These are phyloP conservation scores for Posidonia australis DNA, from an alignment of 106 monocot genomes.

Conservation along the genomic window DNA sequence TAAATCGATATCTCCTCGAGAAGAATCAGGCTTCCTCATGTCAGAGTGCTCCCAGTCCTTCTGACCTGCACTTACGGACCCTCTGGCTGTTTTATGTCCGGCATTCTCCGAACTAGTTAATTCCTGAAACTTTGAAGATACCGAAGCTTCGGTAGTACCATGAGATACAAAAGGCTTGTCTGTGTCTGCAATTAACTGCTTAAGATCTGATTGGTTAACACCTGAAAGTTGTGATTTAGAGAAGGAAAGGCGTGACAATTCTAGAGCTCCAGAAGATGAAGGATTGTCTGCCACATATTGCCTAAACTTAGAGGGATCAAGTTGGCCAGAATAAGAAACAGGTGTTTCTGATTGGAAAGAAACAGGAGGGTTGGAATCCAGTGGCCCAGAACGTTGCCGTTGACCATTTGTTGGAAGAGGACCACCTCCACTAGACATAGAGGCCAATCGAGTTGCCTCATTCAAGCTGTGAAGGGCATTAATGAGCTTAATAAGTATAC, in stretches of 20 bases:
- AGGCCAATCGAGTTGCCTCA: constrained; percentile 72
- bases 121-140: constrained; percentile 42
- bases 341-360: constrained; percentile 22
- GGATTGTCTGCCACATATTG: constrained; percentile 18
- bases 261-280: constrained; percentile 25
- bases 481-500: constrained; percentile 69
- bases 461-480: constrained; percentile 89
- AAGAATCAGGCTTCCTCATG: constrained; percentile 29
- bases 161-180: constrained; percentile 24
- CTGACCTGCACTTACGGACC: constrained; percentile 11
- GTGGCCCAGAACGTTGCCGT: constrained; percentile 45
- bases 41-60: constrained; percentile 40
- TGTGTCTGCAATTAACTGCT: constrained; percentile 22
- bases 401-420: constrained; percentile 45
- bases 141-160: constrained; percentile 27
- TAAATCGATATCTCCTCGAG: constrained; percentile 31
- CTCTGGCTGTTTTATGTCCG: constrained; percentile 16
- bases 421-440: constrained; percentile 33
- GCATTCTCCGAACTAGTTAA: constrained; percentile 20
- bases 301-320: constrained; percentile 36
- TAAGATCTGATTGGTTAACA: constrained; percentile 26
- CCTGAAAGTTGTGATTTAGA: constrained; percentile 32
- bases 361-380: constrained; percentile 28
- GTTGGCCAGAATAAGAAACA: constrained; percentile 31
- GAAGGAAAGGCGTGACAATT: constrained; percentile 17